phyloP scores from a whole-genome alignment of 371 early-diverging fungal species.

The Mortierella sp. region DNA sequence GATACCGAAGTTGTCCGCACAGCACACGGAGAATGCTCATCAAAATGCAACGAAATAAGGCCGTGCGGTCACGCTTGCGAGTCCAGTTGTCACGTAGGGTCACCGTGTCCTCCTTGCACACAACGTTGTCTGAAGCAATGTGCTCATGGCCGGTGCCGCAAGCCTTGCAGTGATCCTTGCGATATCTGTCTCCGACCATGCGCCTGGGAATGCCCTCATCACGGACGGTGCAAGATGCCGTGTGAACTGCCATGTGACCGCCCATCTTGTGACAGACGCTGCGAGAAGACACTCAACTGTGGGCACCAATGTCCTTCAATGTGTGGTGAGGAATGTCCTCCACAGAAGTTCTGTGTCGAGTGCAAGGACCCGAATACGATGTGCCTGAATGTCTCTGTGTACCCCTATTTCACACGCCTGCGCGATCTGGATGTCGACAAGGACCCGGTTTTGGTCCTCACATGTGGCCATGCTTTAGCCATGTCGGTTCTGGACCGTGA shows the following conservation, averaged over 20 bases:
- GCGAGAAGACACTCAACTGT: conserved; percentile 55
- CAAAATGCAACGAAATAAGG: conserved; percentile 4
- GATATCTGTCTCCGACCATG: conserved; percentile 58
- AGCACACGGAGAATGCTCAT: conserved; percentile 18
- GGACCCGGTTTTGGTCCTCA: conserved; percentile 55
- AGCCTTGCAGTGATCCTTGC: conserved; percentile 54
- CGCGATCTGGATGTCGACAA: conserved; percentile 55
- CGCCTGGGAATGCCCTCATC: conserved; percentile 59
- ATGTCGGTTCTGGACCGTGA: conserved; percentile 57
- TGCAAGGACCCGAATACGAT: conserved; percentile 28
- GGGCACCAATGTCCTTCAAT: conserved; percentile 63
- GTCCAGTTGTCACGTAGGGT: conserved; percentile 36
- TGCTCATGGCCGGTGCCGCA: conserved; percentile 53
- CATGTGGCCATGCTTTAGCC: conserved; percentile 60
- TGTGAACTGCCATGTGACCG: conserved; percentile 66
- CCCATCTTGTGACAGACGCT: conserved; percentile 62
- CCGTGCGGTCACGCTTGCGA: conserved; percentile 37
- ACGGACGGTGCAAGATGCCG: conserved; percentile 55
- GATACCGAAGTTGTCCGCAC: conserved; percentile 1
- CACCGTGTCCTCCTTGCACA: conserved; percentile 56
- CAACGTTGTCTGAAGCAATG: conserved; percentile 51
- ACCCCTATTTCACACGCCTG: conserved; percentile 35
- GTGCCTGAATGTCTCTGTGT: conserved; percentile 46
- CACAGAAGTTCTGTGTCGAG: conserved; percentile 50
- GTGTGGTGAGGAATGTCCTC: conserved; percentile 64